Evolutionary conservation across 2,329 filamentous ascomycete genomes (phyloP), one percentile per base, ranked within the genome.

Genomic region (Colletotrichum simmondsii): DNA sequence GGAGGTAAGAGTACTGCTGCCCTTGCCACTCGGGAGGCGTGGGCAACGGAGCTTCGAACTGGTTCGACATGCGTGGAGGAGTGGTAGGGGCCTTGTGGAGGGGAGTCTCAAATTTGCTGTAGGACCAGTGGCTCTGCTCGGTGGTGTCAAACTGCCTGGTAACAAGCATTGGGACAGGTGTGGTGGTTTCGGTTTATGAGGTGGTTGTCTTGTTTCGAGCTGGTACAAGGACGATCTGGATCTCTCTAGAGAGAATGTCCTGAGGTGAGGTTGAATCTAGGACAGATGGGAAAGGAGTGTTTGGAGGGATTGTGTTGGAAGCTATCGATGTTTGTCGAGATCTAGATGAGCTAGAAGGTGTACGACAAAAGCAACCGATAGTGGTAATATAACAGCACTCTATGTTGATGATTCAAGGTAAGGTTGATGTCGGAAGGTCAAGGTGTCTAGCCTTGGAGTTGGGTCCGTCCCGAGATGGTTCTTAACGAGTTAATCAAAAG

Each of bases 1-100:
- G 81, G 69, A 87, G 80, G 77, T 87, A 88, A 28, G 87, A 85
- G 79, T 88, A 88, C 79, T 88, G 86, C 79, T 88, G 86, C 73
- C 85, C 86, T 80, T 88, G 87, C 88, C 88, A 90, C 81, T 88
- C 87, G 77, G 87, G 83, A 83, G 88, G 87, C 78, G 87, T 85
- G 30, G 71, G 68, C 80, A 87, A 80, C 76, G 86, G 85, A 73
- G 85, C 78, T 78, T 87, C 85, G 82, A 87, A 89, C 78, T 83
- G 80, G 82, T 86, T 88, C 83, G 88, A 89, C 88, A 90, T 90
- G 82, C 88, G 88, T 85, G 86, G 81, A 77, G 76, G 81, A 22
- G 65, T 74, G 77, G 83, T 83, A 73, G 85, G 80, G 68, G 83
- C 78, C 76, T 86, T 86, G 77, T 83, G 82, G 75, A 85, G 82